A percentile compares a stretch with the other conserved stretches of the same genome.
Evolutionary conservation across 2,329 filamentous ascomycete genomes (phyloP).

Genomic region (Sporothrix pseudoabietina): DNA sequence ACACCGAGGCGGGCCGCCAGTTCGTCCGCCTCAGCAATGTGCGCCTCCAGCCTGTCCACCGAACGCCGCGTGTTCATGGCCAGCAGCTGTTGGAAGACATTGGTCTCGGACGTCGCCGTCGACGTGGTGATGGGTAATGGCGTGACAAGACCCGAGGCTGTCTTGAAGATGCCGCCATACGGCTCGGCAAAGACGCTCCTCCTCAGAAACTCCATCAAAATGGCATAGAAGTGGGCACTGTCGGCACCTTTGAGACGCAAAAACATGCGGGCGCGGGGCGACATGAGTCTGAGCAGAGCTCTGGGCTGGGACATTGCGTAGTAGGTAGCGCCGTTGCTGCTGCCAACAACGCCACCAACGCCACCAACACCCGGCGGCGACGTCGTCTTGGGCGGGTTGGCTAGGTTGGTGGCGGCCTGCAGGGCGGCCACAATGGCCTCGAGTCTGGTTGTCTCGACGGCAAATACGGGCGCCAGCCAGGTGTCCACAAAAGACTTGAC

Average conservation of each 20-base stretch:
- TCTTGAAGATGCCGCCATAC: slow-evolving; percentile 14
- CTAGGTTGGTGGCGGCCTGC: not conserved
- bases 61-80: not conserved
- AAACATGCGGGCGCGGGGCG: slow-evolving; percentile 18
- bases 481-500: slow-evolving; percentile 17
- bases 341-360: not conserved
- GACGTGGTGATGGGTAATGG: not conserved
- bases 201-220: slow-evolving; percentile 17
- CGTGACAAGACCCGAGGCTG: not conserved
- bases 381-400: slow-evolving; percentile 37
- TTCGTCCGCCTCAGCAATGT: not conserved
- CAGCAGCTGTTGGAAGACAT: not conserved
- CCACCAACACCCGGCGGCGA: too few relatives aligned
- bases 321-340: not conserved
- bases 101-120: not conserved
- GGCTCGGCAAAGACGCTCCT: not conserved
- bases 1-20: not conserved
- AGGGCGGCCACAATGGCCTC: not conserved
- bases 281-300: not conserved
- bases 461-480: not conserved
- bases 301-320: not conserved
- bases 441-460: not conserved
- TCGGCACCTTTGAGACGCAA: slow-evolving; percentile 2
- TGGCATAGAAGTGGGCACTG: slow-evolving; percentile 16
- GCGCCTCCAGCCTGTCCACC: not conserved